Evolutionary conservation across 768 basidiomycete genomes (phyloP).

Genomic region (Amanita thiersii): DNA sequence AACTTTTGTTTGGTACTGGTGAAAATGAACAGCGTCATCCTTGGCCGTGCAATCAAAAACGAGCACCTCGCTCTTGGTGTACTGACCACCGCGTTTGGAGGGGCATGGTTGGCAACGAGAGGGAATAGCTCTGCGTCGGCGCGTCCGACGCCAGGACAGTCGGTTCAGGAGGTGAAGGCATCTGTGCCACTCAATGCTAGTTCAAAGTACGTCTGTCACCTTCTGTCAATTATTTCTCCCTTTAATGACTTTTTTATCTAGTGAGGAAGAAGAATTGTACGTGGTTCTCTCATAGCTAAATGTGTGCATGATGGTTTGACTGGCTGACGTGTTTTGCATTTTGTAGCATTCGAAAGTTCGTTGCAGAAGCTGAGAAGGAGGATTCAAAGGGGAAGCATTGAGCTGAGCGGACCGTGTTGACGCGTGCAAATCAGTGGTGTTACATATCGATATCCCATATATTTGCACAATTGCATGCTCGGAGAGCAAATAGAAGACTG

Average conservation of each 20-base stretch:
- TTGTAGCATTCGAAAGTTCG: conserved; percentile 70
- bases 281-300: conserved; percentile 20
- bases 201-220: conserved; percentile 46
- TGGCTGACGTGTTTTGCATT: conserved; percentile 13
- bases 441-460: too few species aligned
- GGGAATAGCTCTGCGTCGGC: conserved; percentile 39
- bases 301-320: conserved; percentile 25
- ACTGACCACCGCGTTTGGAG: conserved; percentile 47
- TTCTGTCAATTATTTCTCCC: conserved; percentile 7
- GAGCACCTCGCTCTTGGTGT: conserved; percentile 73
- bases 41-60: conserved; percentile 75
- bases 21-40: conserved; percentile 49
- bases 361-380: conserved; percentile 79
- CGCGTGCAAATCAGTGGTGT: too few species aligned
- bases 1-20: too few species aligned
- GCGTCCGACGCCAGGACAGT: conserved; percentile 21
- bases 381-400: conserved; percentile 37
- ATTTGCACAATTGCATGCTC: too few species aligned
- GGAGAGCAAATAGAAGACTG: too few species aligned
- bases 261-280: conserved; percentile 84
- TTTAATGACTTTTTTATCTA: conserved; percentile 22
- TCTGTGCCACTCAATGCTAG: conserved; percentile 56
- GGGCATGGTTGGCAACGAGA: conserved; percentile 43
- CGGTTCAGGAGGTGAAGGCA: conserved; percentile 52
- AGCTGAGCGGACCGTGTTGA: conserved; percentile 6